Conservation (phyloP, 441 rosid species). For the Gossypium davidsonii region DNA sequence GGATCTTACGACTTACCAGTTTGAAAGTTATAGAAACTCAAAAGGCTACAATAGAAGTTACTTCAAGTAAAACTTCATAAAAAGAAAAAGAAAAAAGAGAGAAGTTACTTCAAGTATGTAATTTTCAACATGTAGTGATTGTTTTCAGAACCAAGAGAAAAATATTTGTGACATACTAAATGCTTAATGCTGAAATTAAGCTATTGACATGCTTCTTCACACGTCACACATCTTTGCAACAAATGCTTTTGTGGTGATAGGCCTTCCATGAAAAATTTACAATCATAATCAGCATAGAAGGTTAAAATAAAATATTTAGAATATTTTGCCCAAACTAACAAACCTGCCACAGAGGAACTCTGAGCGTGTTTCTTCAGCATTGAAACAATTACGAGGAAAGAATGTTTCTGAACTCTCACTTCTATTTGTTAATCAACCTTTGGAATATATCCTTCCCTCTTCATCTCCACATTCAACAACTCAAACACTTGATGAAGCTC, state of each 20-base stretch:
- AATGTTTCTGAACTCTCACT: background rate
- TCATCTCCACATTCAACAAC: constrained; percentile 49
- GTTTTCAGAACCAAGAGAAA: background rate
- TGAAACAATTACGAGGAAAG: constrained; percentile 5
- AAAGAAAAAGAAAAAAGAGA: too few species aligned
- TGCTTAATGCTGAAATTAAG: background rate
- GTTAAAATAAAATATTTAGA: background rate
- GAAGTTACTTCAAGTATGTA: background rate
- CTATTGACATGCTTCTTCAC: background rate
- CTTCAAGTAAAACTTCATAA: too few species aligned
- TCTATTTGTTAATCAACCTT: constrained; percentile 20
- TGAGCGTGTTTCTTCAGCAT: background rate
- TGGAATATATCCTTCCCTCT: constrained; percentile 46
- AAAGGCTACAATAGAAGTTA: background rate
- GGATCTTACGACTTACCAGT: background rate
- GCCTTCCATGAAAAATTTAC: background rate
- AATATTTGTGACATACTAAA: too few species aligned
- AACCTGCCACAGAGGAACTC: constrained; percentile 9
- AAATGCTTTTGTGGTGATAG: background rate
- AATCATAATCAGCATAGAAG: constrained; percentile 3
- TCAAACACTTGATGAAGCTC: constrained; percentile 29
- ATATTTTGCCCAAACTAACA: background rate
- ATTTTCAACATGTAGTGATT: background rate
- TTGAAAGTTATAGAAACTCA: background rate
- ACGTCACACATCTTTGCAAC: background rate